Evolutionary conservation across 805 yeast species (phyloP).

Genomic region (Wickerhamomyces mucosus): DNA sequence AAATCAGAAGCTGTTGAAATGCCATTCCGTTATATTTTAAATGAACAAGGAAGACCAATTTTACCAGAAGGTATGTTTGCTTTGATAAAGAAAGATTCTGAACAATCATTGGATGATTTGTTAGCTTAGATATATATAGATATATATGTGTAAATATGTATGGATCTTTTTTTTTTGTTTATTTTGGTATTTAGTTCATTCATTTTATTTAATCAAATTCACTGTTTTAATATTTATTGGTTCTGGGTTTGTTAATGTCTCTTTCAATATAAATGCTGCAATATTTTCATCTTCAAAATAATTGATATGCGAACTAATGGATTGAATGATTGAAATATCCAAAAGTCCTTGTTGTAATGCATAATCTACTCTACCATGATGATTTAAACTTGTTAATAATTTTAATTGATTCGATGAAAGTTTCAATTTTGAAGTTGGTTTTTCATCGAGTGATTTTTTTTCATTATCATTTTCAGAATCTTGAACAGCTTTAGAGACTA

Average conservation of each 20-base stretch:
- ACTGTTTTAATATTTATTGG: slow-evolving; percentile 23
- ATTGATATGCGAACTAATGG: slow-evolving; percentile 80
- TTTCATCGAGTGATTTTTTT: not conserved
- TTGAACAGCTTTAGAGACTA: not conserved
- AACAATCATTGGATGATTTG: slow-evolving; percentile 70
- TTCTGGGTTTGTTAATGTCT: slow-evolving; percentile 28
- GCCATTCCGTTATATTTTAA: slow-evolving; percentile 90
- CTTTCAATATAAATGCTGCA: slow-evolving; percentile 66
- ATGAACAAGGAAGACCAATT: slow-evolving; percentile 58
- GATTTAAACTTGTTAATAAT: slow-evolving; percentile 43
- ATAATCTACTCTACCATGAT: slow-evolving; percentile 75
- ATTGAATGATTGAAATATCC: slow-evolving; percentile 71
- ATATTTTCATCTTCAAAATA: slow-evolving; percentile 84
- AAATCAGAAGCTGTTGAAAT: slow-evolving; percentile 90
- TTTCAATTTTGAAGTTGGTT: slow-evolving; percentile 1
- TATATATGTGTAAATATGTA: not conserved
- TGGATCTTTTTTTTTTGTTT: not conserved
- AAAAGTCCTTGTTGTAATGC: slow-evolving; percentile 67
- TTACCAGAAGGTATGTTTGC: slow-evolving; percentile 89
- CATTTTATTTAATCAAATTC: not conserved
- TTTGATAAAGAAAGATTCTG: slow-evolving; percentile 77
- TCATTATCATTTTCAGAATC: slow-evolving; percentile 1
- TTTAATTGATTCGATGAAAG: slow-evolving; percentile 22
- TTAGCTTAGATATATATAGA: slow-evolving; percentile 2
- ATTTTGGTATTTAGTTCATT: not conserved